phyloP scores from a whole-genome alignment of 352 stramenopile genomes.

The Thraustotheca clavata region DNA sequence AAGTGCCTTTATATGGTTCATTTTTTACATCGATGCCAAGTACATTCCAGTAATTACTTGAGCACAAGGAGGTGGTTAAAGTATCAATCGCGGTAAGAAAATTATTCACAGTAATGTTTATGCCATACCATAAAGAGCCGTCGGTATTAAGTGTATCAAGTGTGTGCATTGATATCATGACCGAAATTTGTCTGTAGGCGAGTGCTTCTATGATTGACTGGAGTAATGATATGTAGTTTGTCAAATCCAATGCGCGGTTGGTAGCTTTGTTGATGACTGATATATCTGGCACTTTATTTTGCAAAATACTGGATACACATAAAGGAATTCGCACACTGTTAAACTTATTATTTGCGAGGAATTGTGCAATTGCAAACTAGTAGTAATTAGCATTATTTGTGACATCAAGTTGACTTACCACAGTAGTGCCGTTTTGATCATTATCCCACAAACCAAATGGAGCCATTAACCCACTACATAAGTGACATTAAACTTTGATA shows the following conservation, averaged over 20 bases:
- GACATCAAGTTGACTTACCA: conserved; percentile 22
- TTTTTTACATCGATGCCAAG: conserved; percentile 66
- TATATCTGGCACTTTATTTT: conserved; percentile 32
- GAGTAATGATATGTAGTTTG: conserved; percentile 20
- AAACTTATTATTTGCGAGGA: conserved; percentile 60
- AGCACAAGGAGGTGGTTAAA: conserved; percentile 41
- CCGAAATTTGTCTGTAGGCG: conserved; percentile 10
- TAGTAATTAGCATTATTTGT: neutral
- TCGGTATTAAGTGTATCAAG: conserved; percentile 16
- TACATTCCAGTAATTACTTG: conserved; percentile 60
- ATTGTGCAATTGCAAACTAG: conserved; percentile 44
- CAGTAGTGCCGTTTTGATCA: conserved; percentile 44
- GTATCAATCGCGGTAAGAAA: conserved; percentile 34
- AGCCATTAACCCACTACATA: conserved; percentile 22
- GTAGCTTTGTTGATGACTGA: conserved; percentile 50
- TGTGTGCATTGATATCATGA: conserved; percentile 21
- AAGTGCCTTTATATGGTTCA: conserved; percentile 39
- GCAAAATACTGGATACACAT: conserved; percentile 43
- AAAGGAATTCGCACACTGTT: conserved; percentile 51
- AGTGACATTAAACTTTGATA: neutral
- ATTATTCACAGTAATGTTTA: conserved; percentile 29
- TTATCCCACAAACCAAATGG: conserved; percentile 69
- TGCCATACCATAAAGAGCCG: conserved; percentile 40
- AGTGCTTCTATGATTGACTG: conserved; percentile 5
- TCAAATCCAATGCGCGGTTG: conserved; percentile 59